Evolutionary conservation across 371 early-diverging fungal species (phyloP), one percentile per base, ranked within the genome.

Genomic region (Syncephalastrum monosporum): DNA sequence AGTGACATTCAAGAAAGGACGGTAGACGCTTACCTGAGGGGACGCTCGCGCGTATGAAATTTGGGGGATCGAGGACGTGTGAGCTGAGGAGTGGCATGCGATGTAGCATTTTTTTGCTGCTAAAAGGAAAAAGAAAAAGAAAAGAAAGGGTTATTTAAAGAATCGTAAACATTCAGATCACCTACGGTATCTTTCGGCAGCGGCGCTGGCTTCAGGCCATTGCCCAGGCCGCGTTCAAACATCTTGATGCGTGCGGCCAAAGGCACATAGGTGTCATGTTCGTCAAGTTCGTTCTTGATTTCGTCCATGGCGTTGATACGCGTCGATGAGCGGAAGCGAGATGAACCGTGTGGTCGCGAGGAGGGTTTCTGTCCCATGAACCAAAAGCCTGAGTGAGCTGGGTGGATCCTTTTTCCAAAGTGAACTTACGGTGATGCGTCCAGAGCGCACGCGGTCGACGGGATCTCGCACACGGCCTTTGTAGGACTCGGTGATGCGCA

Each of bases 221-320:
- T 47, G 8, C 56, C 55, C 5, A 65, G 50, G 19, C 47, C 57
- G 43, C 57, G 47, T 50, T 65, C 65, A 43, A 65, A 65, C 16
- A 53, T 25, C 43, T 66, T 66, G 42, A 61, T 48, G 16, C 66
- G 61, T 12, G 53, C 66, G 8, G 66, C 61, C 43, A 66, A 43
- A 1, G 66, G 58, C 17, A 66, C 44, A 47, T 61, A 66, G n/a
- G 29, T 43, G 17, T 66, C 66, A 15, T 58, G 56, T 6, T 61
- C 61, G 8, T 47, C 41, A 55, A 66, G 57, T 42, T 66, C 61
- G 24, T 44, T 57, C 14, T 55, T 61, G 12, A 66, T 66, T 25
- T 66, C 66, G 10, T 66, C 66, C 53, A 61, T 58, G 15, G 66
- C 66, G 58, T 66, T 66, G 55, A 61, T 66, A 4, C 50, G 52